Conservation (phyloP, 768 basidiomycete species). For the Coprinopsis cinerea region DNA sequence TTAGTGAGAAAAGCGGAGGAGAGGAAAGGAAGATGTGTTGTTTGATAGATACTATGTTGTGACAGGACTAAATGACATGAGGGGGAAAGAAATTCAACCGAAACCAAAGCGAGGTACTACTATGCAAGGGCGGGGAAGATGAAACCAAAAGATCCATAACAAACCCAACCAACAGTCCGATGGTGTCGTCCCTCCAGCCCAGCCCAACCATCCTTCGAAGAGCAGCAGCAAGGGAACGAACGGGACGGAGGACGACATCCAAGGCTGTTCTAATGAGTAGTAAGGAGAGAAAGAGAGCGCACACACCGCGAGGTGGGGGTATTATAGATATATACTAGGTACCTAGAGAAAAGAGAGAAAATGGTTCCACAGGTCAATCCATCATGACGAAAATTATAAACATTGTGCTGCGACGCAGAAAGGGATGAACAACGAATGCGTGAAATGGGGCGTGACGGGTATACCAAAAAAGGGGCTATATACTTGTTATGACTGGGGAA, state of each 20-base stretch:
- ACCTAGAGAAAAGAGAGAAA: constrained; percentile 15
- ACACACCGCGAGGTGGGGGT: constrained; percentile 18
- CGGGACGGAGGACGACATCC: too few species aligned
- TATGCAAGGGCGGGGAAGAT: too few species aligned
- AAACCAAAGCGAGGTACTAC: too few species aligned
- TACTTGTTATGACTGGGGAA: too few species aligned
- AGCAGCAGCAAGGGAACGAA: too few species aligned
- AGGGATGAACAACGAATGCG: constrained; percentile 15
- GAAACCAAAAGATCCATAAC: too few species aligned
- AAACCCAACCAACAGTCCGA: background rate
- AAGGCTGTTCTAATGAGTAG: constrained; percentile 10
- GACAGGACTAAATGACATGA: constrained; percentile 12
- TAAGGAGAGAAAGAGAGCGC: background rate
- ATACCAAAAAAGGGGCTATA: constrained; percentile 37
- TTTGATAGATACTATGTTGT: constrained; percentile 14
- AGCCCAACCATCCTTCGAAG: constrained; percentile 14
- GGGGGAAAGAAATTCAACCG: constrained; percentile 10
- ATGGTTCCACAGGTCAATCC: constrained; percentile 25
- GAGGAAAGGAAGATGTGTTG: constrained; percentile 3
- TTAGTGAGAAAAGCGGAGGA: background rate
- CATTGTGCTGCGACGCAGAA: too few species aligned
- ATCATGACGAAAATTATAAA: constrained; percentile 20
- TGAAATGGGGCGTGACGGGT: constrained; percentile 31
- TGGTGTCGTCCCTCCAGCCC: constrained; percentile 8
- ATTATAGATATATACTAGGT: constrained; percentile 28